Evolutionary conservation across 2,329 filamentous ascomycete genomes (phyloP), one percentile per base, ranked within the genome.

Genomic region (Fusarium drepaniforme): DNA sequence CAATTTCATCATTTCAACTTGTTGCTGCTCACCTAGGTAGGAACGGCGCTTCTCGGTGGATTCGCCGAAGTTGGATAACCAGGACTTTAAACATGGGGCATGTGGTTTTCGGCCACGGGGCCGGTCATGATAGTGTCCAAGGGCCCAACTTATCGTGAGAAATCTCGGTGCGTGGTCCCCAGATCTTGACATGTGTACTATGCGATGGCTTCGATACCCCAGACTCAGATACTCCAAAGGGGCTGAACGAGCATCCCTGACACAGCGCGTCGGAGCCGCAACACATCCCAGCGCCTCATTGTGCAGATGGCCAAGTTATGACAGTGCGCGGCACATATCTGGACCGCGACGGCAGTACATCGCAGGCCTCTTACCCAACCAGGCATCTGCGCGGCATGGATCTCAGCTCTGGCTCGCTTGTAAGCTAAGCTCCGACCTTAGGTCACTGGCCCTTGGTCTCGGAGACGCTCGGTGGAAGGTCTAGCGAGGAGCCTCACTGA

Each of bases 261-360:
- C 56, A 64, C 40, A 25, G 25, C 57, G 68, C 66, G 35, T 74
- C 74, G 74, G 74, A 76, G 74, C 74, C 71, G 71, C 74, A 74
- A 57, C 46, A 61, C 28, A 44, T 62, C 60, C 60, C 30, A 18
- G 60, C 21, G 44, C 44, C 64, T 58, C 25, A 63, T 49, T 57
- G 49, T 28, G 44, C 49, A 67, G 46, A 75, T 51, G 33, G 37
- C 46, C 21, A 72, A 37, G 59, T 56, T 9, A 35, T 56, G 49
- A 33, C 28, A 44, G 18, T 21, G 37, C 38, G 38, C 18, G 38
- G 25, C 23, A 30, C 37, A 61, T 33, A 60, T 56, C 49, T 53
- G 18, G 28, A 33, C 49, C 18, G 18, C 18, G 28, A 38, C n/a
- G 15, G 21, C 53, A 25, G 13, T 12, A 8, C 15, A 57, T 57